Evolutionary conservation across 2,329 filamentous ascomycete species (phyloP), one percentile per base, ranked within the genome.

Genomic region (Ophiostoma sp.): DNA sequence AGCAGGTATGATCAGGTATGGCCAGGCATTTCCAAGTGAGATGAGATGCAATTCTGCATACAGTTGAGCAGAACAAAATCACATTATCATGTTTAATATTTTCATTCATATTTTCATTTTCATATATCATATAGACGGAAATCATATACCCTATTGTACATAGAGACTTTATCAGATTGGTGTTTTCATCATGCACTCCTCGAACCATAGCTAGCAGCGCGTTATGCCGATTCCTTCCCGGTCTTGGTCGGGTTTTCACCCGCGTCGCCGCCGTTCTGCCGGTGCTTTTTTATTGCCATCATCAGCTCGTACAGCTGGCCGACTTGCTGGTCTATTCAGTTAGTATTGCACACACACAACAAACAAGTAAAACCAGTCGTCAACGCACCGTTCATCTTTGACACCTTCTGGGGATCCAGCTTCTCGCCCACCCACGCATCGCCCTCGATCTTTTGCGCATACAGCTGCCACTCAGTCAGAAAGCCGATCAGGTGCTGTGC

Each of bases 401-500:
- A 89, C 68, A 98, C 82, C 79, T 97, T 97, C 0, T 81, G 82
- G 73, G 87, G 86, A 72, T 98, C 94, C 77, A 98, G 83, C 77
- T 89, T 94, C 72, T 92, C 91, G 1, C 89, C 94, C 70, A 85
- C 83, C 95, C 95, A 98, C 0, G 84, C 78, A 67, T 96, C 89
- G 0, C 93, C 94, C 76, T 98, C 94, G 16, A 99, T 81, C 76
- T 92, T 89, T 77, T 99, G 94, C 1, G 93, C 93, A 76, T 98
- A 99, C 66, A 92, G 81, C 78, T 99, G 95, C 94, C 94, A 99
- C 78, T 98, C 93, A 0, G 91, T 94, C 73, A 99, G 83, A 78
- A 99, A 99, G 1, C 94, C 95, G 74, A 98, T 92, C 92, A 99
- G 87, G 76, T 98, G 94, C 40, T 92, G 86, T 0, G 95, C 93